Evolutionary conservation across 768 basidiomycete species (phyloP).

Genomic region (Mycena galopus): DNA sequence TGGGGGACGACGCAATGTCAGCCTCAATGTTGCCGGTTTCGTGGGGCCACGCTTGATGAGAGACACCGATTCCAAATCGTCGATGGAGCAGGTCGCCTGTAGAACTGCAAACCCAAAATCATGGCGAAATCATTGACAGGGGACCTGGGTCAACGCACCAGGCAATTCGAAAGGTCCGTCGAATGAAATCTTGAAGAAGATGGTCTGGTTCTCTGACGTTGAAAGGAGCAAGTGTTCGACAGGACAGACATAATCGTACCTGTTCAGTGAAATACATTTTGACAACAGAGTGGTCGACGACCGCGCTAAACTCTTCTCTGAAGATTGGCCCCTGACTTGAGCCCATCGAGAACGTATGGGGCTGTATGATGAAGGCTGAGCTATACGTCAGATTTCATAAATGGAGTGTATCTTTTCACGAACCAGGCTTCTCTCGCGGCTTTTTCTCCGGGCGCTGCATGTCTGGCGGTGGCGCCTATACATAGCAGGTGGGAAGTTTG

Average conservation of each 20-base stretch:
- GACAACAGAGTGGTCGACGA: constrained; percentile 21
- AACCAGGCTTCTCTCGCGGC: no score
- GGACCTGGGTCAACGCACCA: constrained; percentile 17
- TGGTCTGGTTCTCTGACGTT: no score
- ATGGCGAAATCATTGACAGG: no score
- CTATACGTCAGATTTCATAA: no score
- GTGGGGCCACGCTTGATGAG: not conserved
- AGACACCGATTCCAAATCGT: constrained; percentile 28
- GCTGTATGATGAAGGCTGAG: no score
- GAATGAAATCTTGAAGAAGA: constrained; percentile 28
- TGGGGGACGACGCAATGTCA: constrained; percentile 34
- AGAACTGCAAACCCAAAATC: constrained; percentile 21
- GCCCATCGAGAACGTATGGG: not conserved
- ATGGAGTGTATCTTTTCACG: no score
- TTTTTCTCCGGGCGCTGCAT: no score
- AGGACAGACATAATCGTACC: not conserved
- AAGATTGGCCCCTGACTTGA: no score
- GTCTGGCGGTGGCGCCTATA: no score
- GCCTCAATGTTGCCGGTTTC: constrained; percentile 22
- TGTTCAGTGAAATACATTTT: constrained; percentile 19
- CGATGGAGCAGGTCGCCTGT: constrained; percentile 19
- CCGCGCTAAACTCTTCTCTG: no score
- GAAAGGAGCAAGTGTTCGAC: not conserved
- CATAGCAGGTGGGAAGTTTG: no score
- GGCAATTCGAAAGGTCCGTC: constrained; percentile 17